Conservation (phyloP, 2,329 filamentous ascomycete genomes). For the Fusarium sp. region DNA sequence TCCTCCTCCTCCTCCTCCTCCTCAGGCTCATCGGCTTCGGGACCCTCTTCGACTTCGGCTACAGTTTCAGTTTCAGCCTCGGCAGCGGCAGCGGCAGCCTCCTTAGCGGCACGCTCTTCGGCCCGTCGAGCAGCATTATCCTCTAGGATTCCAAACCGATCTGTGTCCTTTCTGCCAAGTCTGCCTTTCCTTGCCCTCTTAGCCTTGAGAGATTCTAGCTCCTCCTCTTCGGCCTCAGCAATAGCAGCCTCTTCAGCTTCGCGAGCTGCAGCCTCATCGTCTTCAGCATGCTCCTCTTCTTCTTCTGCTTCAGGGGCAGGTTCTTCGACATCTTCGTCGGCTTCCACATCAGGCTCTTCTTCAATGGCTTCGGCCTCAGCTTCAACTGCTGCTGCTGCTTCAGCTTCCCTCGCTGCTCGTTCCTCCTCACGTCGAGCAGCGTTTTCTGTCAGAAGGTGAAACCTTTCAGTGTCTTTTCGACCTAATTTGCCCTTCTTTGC, state of each 20-base stretch:
- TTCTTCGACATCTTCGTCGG: conserved; percentile 43
- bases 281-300: conserved; percentile 7
- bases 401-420: conserved; percentile 38
- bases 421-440: conserved; percentile 41
- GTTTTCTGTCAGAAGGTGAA: conserved; percentile 28
- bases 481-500: conserved; percentile 52
- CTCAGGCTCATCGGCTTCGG: conserved; percentile 4
- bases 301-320: conserved; percentile 5
- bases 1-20: conserved; percentile 45
- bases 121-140: conserved; percentile 35
- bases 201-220: conserved; percentile 57
- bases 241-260: conserved; percentile 47
- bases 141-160: conserved; percentile 26
- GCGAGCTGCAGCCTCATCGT: conserved; percentile 9
- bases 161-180: conserved; percentile 43
- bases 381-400: conserved; percentile 8
- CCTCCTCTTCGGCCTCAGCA: conserved; percentile 52
- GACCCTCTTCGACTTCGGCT: conserved; percentile 17
- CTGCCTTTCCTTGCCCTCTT: conserved; percentile 54
- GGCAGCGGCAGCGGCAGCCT: conserved; percentile 10
- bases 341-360: conserved; percentile 37
- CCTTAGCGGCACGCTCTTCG: conserved; percentile 42
- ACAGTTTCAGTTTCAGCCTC: conserved; percentile 39
- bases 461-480: conserved; percentile 43
- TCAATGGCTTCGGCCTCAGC: conserved; percentile 20